Evolutionary conservation across 2,329 filamentous ascomycete species (phyloP), one percentile per base, ranked within the genome.

Genomic region (Ophiocordyceps unilateralis): DNA sequence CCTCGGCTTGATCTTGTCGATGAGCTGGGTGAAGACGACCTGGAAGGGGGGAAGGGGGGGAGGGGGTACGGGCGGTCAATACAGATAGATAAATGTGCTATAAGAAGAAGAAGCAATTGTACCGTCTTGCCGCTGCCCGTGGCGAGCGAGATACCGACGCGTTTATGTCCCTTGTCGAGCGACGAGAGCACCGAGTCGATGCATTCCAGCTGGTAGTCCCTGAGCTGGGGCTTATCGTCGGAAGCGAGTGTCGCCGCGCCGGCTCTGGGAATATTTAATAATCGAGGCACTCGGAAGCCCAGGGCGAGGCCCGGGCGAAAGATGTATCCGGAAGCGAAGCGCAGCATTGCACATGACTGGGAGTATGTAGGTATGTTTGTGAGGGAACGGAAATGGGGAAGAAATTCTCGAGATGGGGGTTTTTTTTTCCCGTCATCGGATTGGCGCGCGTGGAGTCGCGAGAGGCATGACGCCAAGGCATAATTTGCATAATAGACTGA

Each of bases 1-100:
- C 30, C 49, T 47, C 6, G 78, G 62, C 42, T 67, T 60, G 41
- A 96, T 69, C 45, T 83, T 81, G 53, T 84, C 78, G 48, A 98
- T 93, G 39, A 98, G 72, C 57, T 94, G 87, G 12, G 89, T 96
- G 64, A 98, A 98, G 52, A 98, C 88, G 56, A 98, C n/a, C n/a
- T n/a, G n/a, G n/a, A n/a, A n/a, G n/a, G n/a, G n/a, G n/a, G n/a
- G n/a, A n/a, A n/a, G n/a, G n/a, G n/a, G n/a, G n/a, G n/a, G n/a
- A n/a, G n/a, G n/a, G n/a, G n/a, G n/a, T n/a, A n/a, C n/a, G n/a
- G n/a, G n/a, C n/a, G n/a, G n/a, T n/a, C n/a, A n/a, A n/a, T n/a
- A n/a, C n/a, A n/a, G n/a, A n/a, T n/a, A n/a, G n/a, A n/a, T n/a
- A n/a, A n/a, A n/a, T n/a, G n/a, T n/a, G n/a, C n/a, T n/a, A n/a